A percentile compares a stretch with the other conserved stretches of the same genome.
Evolutionary conservation across 2,329 filamentous ascomycete genomes (phyloP).

Genomic region (Tympanopsis confertula): DNA sequence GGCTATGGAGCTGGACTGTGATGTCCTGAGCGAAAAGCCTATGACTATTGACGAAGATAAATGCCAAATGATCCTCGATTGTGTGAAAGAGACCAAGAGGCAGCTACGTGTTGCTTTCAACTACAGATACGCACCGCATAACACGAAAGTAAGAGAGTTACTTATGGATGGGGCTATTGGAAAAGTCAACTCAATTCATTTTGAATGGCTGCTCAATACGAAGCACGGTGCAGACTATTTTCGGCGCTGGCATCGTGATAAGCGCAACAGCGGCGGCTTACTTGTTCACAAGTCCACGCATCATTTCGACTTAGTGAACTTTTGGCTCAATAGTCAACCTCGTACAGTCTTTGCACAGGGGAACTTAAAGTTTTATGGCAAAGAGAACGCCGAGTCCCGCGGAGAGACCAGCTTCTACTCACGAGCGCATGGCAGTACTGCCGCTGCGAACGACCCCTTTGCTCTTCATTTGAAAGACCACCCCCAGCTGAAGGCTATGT

Average conservation of each 20-base stretch:
- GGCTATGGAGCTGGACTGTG: conserved; percentile 45
- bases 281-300: conserved; percentile 53
- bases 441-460: conserved; percentile 41
- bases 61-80: conserved; percentile 40
- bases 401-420: conserved; percentile 38
- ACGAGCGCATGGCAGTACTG: conserved; percentile 35
- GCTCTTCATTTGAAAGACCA: conserved; percentile 41
- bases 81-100: conserved; percentile 33
- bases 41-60: conserved; percentile 50
- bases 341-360: conserved; percentile 45
- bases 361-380: conserved; percentile 46
- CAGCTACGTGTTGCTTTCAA: conserved; percentile 49
- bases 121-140: conserved; percentile 55
- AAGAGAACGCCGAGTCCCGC: conserved; percentile 45
- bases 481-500: conserved; percentile 42
- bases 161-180: conserved; percentile 42
- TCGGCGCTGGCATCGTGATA: conserved; percentile 51
- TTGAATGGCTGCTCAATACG: conserved; percentile 54
- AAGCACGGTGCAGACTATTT: conserved; percentile 52
- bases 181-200: conserved; percentile 42
- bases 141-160: conserved; percentile 45
- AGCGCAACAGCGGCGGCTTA: conserved; percentile 45
- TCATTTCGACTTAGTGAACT: conserved; percentile 53
- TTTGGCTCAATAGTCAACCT: conserved; percentile 45
- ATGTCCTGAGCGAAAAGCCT: conserved; percentile 52